A percentile compares a stretch with the other conserved stretches of the same genome.
phyloP scores from a whole-genome alignment of 2,329 filamentous ascomycete species.

The Ilyonectria mors-panacis region DNA sequence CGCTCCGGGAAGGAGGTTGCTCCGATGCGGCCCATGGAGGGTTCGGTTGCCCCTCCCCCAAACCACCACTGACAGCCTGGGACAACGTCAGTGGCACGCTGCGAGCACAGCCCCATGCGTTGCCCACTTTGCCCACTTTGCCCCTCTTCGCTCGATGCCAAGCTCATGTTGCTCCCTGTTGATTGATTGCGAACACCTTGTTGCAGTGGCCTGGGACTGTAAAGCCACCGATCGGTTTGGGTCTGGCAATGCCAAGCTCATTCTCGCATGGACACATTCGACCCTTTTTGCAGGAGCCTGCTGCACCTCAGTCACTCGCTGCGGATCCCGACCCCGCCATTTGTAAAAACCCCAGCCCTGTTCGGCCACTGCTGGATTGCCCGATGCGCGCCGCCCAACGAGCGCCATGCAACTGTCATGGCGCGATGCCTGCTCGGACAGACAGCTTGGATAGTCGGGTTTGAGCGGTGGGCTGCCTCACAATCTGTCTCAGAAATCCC shows the following conservation, averaged over 20 bases:
- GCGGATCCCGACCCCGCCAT: constrained; percentile 15
- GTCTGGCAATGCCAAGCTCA: constrained; percentile 11
- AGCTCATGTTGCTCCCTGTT: constrained; percentile 5
- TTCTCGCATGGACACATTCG: background rate
- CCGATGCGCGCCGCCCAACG: background rate
- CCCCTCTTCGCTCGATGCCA: constrained; percentile 21
- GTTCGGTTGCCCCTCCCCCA: background rate
- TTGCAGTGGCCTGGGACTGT: background rate
- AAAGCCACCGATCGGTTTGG: constrained; percentile 7
- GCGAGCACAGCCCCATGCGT: constrained; percentile 20
- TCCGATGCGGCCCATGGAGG: background rate
- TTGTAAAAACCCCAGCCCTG: constrained; percentile 12
- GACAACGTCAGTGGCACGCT: constrained; percentile 27
- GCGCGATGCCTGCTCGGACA: background rate
- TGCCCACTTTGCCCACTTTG: constrained; percentile 9
- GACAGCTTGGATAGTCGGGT: constrained; percentile 3
- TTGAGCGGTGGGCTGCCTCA: constrained; percentile 19
- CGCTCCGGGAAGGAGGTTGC: constrained; percentile 3
- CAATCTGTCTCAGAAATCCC: constrained; percentile 14
- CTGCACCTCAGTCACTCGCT: background rate
- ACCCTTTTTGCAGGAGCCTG: background rate
- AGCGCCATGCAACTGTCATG: background rate
- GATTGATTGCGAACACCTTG: background rate
- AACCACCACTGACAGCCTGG: constrained; percentile 5
- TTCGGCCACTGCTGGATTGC: background rate